These are phyloP conservation scores for Colletotrichum orbiculare DNA, from an alignment of 2,329 filamentous ascomycete genomes.

Conservation along the genomic window DNA sequence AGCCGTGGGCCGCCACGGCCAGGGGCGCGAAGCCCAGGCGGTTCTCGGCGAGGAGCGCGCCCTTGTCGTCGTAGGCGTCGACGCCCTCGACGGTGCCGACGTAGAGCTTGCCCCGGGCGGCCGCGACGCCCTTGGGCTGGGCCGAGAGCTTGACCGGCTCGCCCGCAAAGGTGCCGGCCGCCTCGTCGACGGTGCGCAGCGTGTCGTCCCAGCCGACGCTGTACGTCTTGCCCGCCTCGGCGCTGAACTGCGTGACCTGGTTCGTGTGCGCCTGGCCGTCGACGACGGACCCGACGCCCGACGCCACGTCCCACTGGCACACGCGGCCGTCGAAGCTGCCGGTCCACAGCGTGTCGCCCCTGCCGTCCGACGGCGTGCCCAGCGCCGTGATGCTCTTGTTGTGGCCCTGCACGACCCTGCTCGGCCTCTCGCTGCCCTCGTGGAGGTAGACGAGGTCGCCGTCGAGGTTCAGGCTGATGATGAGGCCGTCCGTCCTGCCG, in stretches of 20 bases:
- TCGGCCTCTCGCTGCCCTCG: constrained; percentile 75
- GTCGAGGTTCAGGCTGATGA: constrained; percentile 89
- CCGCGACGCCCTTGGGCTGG: constrained; percentile 82
- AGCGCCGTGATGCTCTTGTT: constrained; percentile 91
- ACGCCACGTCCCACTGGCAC: constrained; percentile 82
- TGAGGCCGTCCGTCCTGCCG: constrained; percentile 83
- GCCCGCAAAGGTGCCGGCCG: constrained; percentile 80
- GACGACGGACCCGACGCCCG: constrained; percentile 75
- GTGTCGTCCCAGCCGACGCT: constrained; percentile 96
- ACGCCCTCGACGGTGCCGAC: constrained; percentile 67
- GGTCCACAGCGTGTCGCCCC: constrained; percentile 79
- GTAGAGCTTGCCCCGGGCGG: constrained; percentile 62
- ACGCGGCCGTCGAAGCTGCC: constrained; percentile 93
- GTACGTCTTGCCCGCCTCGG: constrained; percentile 73
- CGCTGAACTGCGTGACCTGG: constrained; percentile 82
- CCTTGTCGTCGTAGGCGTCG: constrained; percentile 68
- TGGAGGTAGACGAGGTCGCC: constrained; percentile 92
- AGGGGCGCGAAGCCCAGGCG: constrained; percentile 74
- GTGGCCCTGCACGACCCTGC: constrained; percentile 83
- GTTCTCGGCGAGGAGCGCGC: constrained; percentile 68
- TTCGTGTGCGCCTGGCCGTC: constrained; percentile 88
- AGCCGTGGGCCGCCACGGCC: constrained; percentile 75
- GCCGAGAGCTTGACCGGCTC: constrained; percentile 74
- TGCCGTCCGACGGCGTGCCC: constrained; percentile 63
- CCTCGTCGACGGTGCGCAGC: constrained; percentile 80